Evolutionary conservation across 2,329 filamentous ascomycete species (phyloP).

Genomic region (Ceratocystis cubensis): DNA sequence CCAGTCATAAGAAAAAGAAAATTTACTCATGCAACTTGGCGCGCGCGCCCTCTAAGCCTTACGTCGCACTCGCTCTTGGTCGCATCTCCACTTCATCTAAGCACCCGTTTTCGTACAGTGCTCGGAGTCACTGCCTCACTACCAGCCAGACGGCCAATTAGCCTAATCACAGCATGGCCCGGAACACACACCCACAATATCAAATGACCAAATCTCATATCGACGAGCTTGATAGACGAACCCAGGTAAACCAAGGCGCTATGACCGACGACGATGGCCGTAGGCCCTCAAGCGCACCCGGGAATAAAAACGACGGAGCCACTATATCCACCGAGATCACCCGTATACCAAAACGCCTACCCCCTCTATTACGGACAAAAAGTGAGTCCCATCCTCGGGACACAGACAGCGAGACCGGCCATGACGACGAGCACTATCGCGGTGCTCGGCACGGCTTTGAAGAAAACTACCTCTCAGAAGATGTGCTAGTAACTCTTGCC

Average conservation of each 20-base stretch:
- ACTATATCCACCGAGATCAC: conserved; percentile 27
- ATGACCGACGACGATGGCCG: conserved; percentile 25
- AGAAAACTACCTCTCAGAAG: conserved; percentile 79
- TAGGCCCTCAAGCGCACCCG: conserved; percentile 37
- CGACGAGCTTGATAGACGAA: not conserved
- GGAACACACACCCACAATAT: not conserved
- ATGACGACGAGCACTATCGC: conserved; percentile 40
- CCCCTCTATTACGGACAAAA: conserved; percentile 43
- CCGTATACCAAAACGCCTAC: conserved; percentile 32
- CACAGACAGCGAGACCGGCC: conserved; percentile 32
- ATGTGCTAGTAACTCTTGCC: conserved; percentile 73
- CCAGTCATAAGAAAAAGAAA: not conserved
- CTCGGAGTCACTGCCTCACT: not conserved
- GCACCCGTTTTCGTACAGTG: not conserved
- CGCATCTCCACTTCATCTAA: not conserved
- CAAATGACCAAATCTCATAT: not conserved
- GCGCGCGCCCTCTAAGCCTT: not conserved
- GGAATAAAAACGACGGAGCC: conserved; percentile 30
- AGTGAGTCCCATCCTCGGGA: conserved; percentile 40
- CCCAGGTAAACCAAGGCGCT: not conserved
- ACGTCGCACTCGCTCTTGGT: not conserved
- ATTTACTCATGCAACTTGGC: not conserved
- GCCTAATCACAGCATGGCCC: not conserved
- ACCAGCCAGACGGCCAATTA: not conserved
- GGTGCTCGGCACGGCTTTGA: conserved; percentile 76